Evolutionary conservation across 441 rosid species (phyloP), one percentile per base, ranked within the genome.

Genomic region (Capsella rubella): DNA sequence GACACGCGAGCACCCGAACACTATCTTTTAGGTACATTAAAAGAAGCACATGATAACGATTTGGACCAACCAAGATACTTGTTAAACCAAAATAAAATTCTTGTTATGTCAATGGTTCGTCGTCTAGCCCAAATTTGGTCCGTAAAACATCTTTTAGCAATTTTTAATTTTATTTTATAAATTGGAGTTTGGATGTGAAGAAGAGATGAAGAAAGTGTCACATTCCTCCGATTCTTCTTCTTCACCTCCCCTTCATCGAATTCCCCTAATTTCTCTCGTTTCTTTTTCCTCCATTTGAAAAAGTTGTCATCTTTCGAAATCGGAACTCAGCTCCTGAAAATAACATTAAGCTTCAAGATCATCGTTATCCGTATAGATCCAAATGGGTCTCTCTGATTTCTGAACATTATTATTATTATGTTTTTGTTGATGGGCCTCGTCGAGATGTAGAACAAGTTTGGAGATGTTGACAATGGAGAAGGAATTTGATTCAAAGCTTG

Each of bases 381-480:
- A 68, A 80, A 74, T 32, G 80, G 71, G 76, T 45, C 71, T 81
- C 75, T 64, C 82, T 78, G 56, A 66, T 55, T 64, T 64, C 6
- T 63, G 10, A 13, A 21, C 25, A 21, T 21, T 21, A 21, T 21
- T 21, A 21, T 21, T 21, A 21, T 21, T 21, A 21, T 21, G 25
- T 40, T 32, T 37, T 37, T 10, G 10, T 49, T 64, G 28, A 51
- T 54, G 65, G 62, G 71, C 64, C 65, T 53, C 58, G 6, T 75
- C 42, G 21, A 49, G 7, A 49, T 58, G 65, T 67, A 65, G 68
- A 60, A 25, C 8, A 49, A 67, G 18, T 18, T 40, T 9, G 75
- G 91, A 84, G 60, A 87, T 91, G 93, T 83, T 93, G 92, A 90
- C 86, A 67, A 93, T 88, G 98, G 99, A 96, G 84, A 91, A 91